These are phyloP conservation scores for Fusarium metavorans DNA, from an alignment of 2,329 filamentous ascomycete species.

Conservation along the genomic window DNA sequence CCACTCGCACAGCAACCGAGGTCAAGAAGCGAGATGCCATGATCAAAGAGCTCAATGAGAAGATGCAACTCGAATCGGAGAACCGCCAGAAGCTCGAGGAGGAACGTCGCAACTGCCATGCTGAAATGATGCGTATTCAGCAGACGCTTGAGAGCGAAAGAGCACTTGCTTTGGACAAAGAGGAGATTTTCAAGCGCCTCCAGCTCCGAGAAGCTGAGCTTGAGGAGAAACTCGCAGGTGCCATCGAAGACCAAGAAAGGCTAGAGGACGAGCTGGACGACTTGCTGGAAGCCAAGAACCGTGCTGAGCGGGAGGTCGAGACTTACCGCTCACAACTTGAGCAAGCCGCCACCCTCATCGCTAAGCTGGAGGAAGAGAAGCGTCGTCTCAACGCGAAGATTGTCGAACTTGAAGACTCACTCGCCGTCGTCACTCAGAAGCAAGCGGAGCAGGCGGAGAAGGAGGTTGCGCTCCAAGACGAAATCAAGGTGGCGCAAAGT, in stretches of 20 bases:
- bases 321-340: conserved; percentile 85
- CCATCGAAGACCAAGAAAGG: conserved; percentile 92
- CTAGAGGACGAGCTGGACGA: conserved; percentile 94
- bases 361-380: conserved; percentile 88
- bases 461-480: conserved; percentile 81
- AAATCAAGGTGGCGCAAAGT: conserved; percentile 92
- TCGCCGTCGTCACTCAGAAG: conserved; percentile 76
- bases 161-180: conserved; percentile 95
- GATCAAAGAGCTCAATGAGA: conserved; percentile 87
- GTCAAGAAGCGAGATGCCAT: conserved; percentile 95
- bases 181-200: conserved; percentile 98
- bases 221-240: conserved; percentile 90
- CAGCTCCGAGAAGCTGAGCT: conserved; percentile 92
- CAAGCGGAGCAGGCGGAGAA: conserved; percentile 81
- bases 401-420: conserved; percentile 75
- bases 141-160: conserved; percentile 96
- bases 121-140: conserved; percentile 89
- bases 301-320: conserved; percentile 86
- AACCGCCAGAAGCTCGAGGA: conserved; percentile 88
- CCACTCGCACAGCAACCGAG: conserved; percentile 90
- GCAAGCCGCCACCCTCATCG: conserved; percentile 89
- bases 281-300: conserved; percentile 88
- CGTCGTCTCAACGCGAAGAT: conserved; percentile 76
- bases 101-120: conserved; percentile 86
- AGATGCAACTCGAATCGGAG: conserved; percentile 80